Conservation (phyloP, 176 grass and related monocot species). For the Typha latifolia region DNA sequence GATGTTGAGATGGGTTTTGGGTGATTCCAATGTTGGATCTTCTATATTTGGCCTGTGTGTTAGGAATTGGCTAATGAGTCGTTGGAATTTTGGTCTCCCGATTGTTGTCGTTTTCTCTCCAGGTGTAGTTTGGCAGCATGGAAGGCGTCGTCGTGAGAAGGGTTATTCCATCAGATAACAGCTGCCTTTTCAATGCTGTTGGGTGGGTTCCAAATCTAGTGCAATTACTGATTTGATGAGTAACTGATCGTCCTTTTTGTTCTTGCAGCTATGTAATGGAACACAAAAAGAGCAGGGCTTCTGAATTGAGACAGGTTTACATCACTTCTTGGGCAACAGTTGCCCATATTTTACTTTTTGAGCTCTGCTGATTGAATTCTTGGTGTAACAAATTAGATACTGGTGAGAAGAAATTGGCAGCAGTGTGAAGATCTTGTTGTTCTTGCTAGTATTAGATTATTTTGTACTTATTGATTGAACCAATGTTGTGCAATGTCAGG, state of each 20-base stretch:
- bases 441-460: too few relatives aligned
- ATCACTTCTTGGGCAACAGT: neutral
- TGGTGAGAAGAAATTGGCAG: neutral
- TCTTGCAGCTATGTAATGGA: constrained; percentile 77
- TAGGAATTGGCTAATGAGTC: too few relatives aligned
- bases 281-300: constrained; percentile 53
- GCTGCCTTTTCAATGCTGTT: constrained; percentile 93
- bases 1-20: constrained; percentile 15
- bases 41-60: neutral
- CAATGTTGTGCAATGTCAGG: too few relatives aligned
- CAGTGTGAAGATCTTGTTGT: neutral
- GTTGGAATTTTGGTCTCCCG: too few relatives aligned
- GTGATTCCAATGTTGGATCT: constrained; percentile 3
- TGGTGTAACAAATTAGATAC: neutral
- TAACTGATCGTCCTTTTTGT: neutral
- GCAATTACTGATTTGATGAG: neutral
- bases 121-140: constrained; percentile 18
- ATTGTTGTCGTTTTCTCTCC: neutral
- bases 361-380: neutral
- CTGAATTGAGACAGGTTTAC: constrained; percentile 72
- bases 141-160: constrained; percentile 76
- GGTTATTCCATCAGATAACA: constrained; percentile 92
- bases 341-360: neutral
- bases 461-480: too few relatives aligned
- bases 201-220: constrained; percentile 36